Evolutionary conservation across 2,329 filamentous ascomycete species (phyloP).

Genomic region (Aspergillus brasiliensis): DNA sequence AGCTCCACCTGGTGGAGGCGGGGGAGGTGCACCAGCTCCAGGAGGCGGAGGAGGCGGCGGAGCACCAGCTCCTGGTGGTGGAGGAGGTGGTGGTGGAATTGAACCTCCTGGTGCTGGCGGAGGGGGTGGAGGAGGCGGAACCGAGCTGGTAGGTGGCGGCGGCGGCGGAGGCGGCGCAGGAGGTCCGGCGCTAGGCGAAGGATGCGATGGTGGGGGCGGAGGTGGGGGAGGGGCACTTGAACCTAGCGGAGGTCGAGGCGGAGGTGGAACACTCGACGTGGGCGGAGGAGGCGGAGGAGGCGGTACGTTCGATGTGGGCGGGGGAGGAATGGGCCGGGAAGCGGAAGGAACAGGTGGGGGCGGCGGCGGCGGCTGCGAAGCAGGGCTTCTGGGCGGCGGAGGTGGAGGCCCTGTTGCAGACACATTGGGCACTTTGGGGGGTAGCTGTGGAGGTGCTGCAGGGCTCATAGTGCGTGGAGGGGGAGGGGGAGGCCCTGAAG

Average conservation of each 20-base stretch:
- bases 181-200: slow-evolving; percentile 36
- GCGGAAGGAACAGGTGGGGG: slow-evolving; percentile 42
- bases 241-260: slow-evolving; percentile 42
- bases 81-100: slow-evolving; percentile 23
- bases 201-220: slow-evolving; percentile 34
- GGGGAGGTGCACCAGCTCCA: slow-evolving; percentile 38
- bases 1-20: slow-evolving; percentile 37
- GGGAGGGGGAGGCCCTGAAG: slow-evolving; percentile 66
- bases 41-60: slow-evolving; percentile 53
- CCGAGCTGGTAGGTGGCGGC: slow-evolving; percentile 29
- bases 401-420: slow-evolving; percentile 53
- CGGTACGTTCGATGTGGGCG: slow-evolving; percentile 28
- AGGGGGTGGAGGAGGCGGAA: slow-evolving; percentile 43
- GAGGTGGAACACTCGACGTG: slow-evolving; percentile 42
- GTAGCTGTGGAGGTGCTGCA: slow-evolving; percentile 53
- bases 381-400: slow-evolving; percentile 53
- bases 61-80: slow-evolving; percentile 33
- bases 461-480: slow-evolving; percentile 52
- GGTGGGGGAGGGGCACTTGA: slow-evolving; percentile 37
- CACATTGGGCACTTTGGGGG: slow-evolving; percentile 46
- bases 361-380: slow-evolving; percentile 47
- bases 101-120: slow-evolving; percentile 21
- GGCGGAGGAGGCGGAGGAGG: slow-evolving; percentile 39
- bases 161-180: slow-evolving; percentile 44
- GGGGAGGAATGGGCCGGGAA: slow-evolving; percentile 36